A percentile compares a stretch with the other conserved stretches of the same genome.
Conservation (phyloP, 2,329 filamentous ascomycete genomes). For the Colletotrichum chlorophyti region DNA sequence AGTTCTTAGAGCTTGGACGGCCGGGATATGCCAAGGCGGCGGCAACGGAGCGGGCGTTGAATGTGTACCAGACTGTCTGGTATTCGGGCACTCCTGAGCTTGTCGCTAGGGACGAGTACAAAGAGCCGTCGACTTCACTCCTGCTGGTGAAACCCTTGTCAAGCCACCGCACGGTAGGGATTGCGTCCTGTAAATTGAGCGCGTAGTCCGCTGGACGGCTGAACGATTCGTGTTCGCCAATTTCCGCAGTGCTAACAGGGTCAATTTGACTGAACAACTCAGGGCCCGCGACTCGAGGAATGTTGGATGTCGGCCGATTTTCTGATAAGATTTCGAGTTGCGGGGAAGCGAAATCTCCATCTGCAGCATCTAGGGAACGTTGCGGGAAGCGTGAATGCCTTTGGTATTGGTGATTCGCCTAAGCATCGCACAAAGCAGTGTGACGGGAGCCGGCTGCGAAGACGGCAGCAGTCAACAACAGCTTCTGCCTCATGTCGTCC, state of each 20-base stretch:
- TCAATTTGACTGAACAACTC: not conserved
- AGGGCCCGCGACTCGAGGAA: not conserved
- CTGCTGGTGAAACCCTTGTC: slow-evolving; percentile 23
- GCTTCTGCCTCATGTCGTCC: not conserved
- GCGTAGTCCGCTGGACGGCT: not conserved
- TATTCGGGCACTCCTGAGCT: not conserved
- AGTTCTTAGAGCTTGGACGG: not conserved
- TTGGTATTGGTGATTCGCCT: not conserved
- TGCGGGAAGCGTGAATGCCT: not conserved
- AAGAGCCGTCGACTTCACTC: slow-evolving; percentile 5
- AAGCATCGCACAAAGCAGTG: not conserved
- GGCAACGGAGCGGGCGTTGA: not conserved
- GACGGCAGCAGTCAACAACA: not conserved
- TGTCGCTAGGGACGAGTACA: not conserved
- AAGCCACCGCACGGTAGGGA: slow-evolving; percentile 10
- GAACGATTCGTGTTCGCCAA: not conserved
- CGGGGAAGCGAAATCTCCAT: not conserved
- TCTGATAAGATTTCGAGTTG: not conserved
- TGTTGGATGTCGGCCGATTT: not conserved
- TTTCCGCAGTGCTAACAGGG: not conserved
- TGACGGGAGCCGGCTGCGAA: not conserved
- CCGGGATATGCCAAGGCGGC: slow-evolving; percentile 1
- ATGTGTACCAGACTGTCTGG: not conserved
- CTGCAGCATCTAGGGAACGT: not conserved
- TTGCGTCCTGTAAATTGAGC: not conserved